A percentile compares a stretch with the other conserved stretches of the same genome.
Evolutionary conservation across 352 stramenopile species (phyloP).

Genomic region (Phytophthora syringae): DNA sequence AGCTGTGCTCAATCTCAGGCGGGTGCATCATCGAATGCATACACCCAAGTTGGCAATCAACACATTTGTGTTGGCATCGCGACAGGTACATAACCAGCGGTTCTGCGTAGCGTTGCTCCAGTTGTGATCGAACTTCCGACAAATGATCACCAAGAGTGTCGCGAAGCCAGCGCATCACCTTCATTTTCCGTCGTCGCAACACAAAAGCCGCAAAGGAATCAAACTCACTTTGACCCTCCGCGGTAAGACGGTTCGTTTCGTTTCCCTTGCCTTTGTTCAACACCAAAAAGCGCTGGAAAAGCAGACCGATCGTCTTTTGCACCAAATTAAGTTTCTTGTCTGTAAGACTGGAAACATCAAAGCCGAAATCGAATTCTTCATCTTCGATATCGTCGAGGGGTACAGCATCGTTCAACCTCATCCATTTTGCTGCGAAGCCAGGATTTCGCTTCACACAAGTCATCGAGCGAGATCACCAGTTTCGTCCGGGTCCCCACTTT

Average conservation of each 20-base stretch:
- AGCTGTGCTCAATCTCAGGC: conserved; percentile 43
- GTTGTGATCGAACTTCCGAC: conserved; percentile 14
- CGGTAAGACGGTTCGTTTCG: neutral
- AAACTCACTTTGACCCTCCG: conserved; percentile 13
- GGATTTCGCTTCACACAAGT: conserved; percentile 35
- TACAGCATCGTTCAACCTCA: neutral
- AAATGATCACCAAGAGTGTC: conserved; percentile 10
- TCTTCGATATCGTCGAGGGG: conserved; percentile 36
- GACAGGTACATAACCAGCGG: conserved; percentile 30
- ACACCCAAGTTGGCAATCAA: conserved; percentile 52
- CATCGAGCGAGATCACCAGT: conserved; percentile 24
- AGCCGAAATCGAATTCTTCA: conserved; percentile 39
- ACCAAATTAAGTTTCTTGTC: conserved; percentile 2
- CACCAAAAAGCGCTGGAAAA: conserved; percentile 5
- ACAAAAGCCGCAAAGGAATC: conserved; percentile 31
- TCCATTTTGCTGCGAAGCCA: conserved; percentile 37
- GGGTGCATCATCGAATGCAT: conserved; percentile 51
- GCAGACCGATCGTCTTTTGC: conserved; percentile 4
- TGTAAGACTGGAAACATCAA: conserved; percentile 17
- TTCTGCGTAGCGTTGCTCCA: conserved; percentile 11
- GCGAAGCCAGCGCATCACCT: conserved; percentile 16
- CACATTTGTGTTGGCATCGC: conserved; percentile 52
- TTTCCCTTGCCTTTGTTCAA: conserved; percentile 4
- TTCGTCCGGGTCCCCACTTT: conserved; percentile 5
- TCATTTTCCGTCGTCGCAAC: conserved; percentile 29